A percentile compares a stretch with the other conserved stretches of the same genome.
Evolutionary conservation across 108 stramenopile species (phyloP).

Genomic region (Cyclotella choctawhatcheeana): DNA sequence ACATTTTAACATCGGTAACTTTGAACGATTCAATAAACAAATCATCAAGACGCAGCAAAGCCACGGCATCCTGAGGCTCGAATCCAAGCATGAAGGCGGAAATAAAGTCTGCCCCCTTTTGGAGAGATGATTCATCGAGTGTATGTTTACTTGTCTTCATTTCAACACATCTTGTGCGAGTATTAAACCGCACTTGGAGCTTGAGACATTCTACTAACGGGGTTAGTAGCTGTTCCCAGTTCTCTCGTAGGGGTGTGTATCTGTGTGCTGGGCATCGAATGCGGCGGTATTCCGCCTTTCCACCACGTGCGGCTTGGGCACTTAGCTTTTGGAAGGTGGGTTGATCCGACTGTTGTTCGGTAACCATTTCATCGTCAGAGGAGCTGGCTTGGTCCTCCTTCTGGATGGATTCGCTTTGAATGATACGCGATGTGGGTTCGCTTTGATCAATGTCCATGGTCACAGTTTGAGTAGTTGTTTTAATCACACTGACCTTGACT

Average conservation of each 20-base stretch:
- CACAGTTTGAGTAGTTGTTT: background rate
- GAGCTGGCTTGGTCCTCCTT: constrained; percentile 50
- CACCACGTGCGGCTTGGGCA: constrained; percentile 74
- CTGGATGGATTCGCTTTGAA: constrained; percentile 75
- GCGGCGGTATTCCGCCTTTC: constrained; percentile 86
- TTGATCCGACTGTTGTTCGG: constrained; percentile 45
- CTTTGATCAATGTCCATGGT: constrained; percentile 17
- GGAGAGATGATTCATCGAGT: constrained; percentile 86
- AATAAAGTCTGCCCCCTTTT: constrained; percentile 98
- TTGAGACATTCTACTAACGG: constrained; percentile 97
- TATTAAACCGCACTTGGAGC: constrained; percentile 97
- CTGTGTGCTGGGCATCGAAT: constrained; percentile 97
- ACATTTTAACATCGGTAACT: constrained; percentile 96
- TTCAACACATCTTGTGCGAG: constrained; percentile 95
- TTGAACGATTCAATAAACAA: constrained; percentile 97
- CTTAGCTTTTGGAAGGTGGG: constrained; percentile 82
- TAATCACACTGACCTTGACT: no score
- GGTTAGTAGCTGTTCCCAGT: constrained; percentile 92
- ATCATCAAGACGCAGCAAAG: constrained; percentile 97
- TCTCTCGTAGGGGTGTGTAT: constrained; percentile 90
- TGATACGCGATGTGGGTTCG: constrained; percentile 61
- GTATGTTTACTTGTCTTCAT: constrained; percentile 95
- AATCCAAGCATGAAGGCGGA: constrained; percentile 98
- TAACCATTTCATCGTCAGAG: constrained; percentile 42
- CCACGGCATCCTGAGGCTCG: constrained; percentile 98